A percentile compares a stretch with the other conserved stretches of the same genome.
Conservation (phyloP, 225 moss, liverwort and hornwort species). For the Marchantia polymorpha region DNA sequence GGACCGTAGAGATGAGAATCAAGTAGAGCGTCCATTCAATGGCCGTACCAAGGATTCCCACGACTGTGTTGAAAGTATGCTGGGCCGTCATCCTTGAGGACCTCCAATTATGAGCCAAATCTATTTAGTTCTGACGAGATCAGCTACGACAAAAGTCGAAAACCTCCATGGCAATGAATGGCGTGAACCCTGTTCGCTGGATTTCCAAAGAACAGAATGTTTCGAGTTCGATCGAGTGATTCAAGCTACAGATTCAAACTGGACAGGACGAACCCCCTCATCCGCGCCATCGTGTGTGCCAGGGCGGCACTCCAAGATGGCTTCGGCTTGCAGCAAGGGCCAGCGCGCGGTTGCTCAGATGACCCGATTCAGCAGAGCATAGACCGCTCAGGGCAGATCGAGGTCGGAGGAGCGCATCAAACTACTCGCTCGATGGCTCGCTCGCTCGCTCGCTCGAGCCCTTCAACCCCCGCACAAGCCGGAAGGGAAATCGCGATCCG, state of each 20-base stretch:
- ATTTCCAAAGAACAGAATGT: not conserved
- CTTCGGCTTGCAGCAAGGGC: too few relatives aligned
- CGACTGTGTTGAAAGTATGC: slow-evolving; percentile 10
- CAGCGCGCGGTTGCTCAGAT: too few relatives aligned
- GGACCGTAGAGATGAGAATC: not conserved
- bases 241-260: not conserved
- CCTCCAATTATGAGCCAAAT: not conserved
- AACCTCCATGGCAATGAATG: not conserved
- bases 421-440: not conserved
- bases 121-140: not conserved
- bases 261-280: not conserved
- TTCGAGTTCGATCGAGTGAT: not conserved
- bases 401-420: too few relatives aligned
- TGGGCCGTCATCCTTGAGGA: slow-evolving; percentile 11
- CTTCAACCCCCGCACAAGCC: not conserved
- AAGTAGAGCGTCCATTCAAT: not conserved
- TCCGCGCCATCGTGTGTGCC: too few relatives aligned
- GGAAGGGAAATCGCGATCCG: not conserved
- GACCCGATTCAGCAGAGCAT: too few relatives aligned
- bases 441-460: not conserved
- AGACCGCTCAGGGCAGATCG: too few relatives aligned
- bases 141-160: not conserved
- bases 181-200: not conserved
- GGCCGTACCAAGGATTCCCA: slow-evolving; percentile 16
- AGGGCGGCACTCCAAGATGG: too few relatives aligned